Evolutionary conservation across 2,329 filamentous ascomycete species (phyloP).

Genomic region (Elsinoe arachidis): DNA sequence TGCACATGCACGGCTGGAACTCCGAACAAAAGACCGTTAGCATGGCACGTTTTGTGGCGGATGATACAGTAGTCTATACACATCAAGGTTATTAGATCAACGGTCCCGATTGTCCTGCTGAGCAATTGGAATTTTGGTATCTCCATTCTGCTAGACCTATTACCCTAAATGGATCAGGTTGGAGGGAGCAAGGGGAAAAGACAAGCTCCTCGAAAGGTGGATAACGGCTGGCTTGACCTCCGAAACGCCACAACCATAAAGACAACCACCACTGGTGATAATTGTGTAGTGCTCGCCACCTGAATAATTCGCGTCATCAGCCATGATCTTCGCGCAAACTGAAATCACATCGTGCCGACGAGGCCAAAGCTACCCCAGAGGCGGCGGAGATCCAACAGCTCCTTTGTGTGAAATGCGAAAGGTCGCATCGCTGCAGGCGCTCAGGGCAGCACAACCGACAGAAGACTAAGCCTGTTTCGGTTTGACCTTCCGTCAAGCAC

Average conservation of each 20-base stretch:
- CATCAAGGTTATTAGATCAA: not conserved
- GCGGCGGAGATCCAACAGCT: not conserved
- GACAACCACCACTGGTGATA: too few relatives aligned
- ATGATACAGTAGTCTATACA: not conserved
- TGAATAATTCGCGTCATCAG: not conserved
- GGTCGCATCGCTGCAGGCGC: not conserved
- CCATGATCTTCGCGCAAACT: not conserved
- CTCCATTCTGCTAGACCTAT: not conserved
- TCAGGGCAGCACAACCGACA: slow-evolving; percentile 3
- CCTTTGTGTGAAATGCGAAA: not conserved
- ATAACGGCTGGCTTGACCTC: not conserved
- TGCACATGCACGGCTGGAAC: not conserved
- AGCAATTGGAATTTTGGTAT: not conserved
- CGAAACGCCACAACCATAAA: not conserved
- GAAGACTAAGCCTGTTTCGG: too few relatives aligned
- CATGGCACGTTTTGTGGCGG: slow-evolving; percentile 6
- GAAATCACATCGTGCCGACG: not conserved
- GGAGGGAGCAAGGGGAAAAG: not conserved
- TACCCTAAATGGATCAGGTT: not conserved
- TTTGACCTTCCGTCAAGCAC: not conserved
- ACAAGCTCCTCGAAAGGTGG: not conserved
- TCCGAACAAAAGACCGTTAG: not conserved
- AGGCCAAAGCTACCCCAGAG: not conserved
- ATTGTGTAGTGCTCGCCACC: too few relatives aligned
- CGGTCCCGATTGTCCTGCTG: not conserved